Conservation (phyloP, 1,284 basidiomycete species). For the Termitomyces sp. region DNA sequence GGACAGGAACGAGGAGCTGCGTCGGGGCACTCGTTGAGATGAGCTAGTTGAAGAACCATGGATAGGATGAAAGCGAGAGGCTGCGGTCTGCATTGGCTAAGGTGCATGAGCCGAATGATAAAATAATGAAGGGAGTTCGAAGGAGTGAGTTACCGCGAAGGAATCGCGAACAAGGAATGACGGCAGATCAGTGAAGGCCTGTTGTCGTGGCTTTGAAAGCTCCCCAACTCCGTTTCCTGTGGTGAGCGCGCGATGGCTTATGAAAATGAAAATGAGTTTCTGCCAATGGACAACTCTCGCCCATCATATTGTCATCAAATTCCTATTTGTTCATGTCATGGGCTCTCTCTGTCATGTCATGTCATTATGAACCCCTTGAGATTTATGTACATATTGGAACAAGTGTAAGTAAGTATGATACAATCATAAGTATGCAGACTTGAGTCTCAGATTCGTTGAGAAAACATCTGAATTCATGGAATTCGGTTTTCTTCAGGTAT, state of each 20-base stretch:
- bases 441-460: too few relatives aligned
- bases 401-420: background rate
- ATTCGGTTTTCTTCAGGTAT: background rate
- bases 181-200: background rate
- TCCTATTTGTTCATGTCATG: slow-evolving; percentile 5
- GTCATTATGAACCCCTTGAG: background rate
- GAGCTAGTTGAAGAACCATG: slow-evolving; percentile 22
- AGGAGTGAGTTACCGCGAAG: slow-evolving; percentile 9
- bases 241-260: background rate
- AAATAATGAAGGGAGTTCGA: slow-evolving; percentile 12
- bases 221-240: background rate
- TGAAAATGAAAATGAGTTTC: background rate
- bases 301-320: too few relatives aligned
- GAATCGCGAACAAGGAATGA: slow-evolving; percentile 7
- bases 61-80: slow-evolving; percentile 30
- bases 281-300: background rate
- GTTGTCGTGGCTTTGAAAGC: background rate
- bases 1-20: slow-evolving; percentile 52
- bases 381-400: background rate
- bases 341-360: slow-evolving; percentile 13
- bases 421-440: background rate
- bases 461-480: background rate
- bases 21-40: slow-evolving; percentile 39
- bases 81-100: slow-evolving; percentile 31
- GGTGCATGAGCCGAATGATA: slow-evolving; percentile 12